phyloP scores from a whole-genome alignment of 2,329 filamentous ascomycete species.

The Nothophaeocryptopus gaeumannii region DNA sequence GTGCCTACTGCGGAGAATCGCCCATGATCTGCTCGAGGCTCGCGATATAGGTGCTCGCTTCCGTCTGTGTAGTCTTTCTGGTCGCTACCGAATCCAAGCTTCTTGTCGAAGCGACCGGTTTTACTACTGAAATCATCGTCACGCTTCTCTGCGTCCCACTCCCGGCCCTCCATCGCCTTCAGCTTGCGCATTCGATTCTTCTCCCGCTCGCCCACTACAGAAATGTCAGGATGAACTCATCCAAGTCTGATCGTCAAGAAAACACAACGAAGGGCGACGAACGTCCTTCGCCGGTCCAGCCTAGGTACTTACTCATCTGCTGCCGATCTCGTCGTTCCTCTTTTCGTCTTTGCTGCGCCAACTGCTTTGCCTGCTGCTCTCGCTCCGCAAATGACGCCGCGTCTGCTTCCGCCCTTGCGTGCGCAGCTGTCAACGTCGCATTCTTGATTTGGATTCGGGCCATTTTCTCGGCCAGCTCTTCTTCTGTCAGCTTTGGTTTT shows the following conservation, averaged over 20 bases:
- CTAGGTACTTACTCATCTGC: constrained; percentile 47
- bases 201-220: constrained; percentile 55
- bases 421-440: constrained; percentile 57
- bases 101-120: constrained; percentile 28
- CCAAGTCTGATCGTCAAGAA: too few relatives aligned
- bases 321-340: constrained; percentile 53
- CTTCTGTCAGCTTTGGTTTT: constrained; percentile 62
- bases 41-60: constrained; percentile 34
- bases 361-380: constrained; percentile 58
- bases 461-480: constrained; percentile 60
- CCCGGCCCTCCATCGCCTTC: constrained; percentile 55
- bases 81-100: constrained; percentile 29
- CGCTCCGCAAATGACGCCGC: constrained; percentile 61
- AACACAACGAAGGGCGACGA: too few relatives aligned
- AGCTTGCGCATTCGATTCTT: constrained; percentile 59
- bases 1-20: constrained; percentile 10
- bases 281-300: too few relatives aligned
- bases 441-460: constrained; percentile 62
- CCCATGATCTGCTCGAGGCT: constrained; percentile 25
- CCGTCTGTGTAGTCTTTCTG: constrained; percentile 34
- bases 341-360: constrained; percentile 45
- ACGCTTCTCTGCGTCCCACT: constrained; percentile 62
- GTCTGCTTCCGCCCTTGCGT: constrained; percentile 66
- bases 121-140: constrained; percentile 49
- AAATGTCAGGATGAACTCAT: too few relatives aligned